phyloP scores from a whole-genome alignment of 306 rosid species.

The Medicago truncatula region DNA sequence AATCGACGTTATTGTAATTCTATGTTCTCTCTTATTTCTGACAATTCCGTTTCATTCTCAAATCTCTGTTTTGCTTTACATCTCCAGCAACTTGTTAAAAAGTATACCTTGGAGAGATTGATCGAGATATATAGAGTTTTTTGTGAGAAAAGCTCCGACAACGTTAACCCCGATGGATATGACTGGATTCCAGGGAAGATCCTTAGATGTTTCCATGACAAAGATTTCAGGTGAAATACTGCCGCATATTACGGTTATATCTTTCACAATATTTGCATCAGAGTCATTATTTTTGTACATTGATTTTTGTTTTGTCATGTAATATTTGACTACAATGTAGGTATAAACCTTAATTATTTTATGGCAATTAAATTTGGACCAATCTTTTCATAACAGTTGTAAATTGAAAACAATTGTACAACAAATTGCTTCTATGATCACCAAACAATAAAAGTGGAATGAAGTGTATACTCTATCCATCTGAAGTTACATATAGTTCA shows the following conservation, averaged over 20 bases:
- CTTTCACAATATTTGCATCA: conserved; percentile 33
- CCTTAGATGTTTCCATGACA: conserved; percentile 90
- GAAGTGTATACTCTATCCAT: background rate
- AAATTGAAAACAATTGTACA: background rate
- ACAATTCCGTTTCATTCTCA: conserved; percentile 34
- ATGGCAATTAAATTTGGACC: background rate
- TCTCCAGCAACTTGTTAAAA: conserved; percentile 85
- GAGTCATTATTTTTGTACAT: background rate
- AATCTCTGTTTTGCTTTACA: conserved; percentile 44
- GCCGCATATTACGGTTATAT: conserved; percentile 21
- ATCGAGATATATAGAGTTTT: conserved; percentile 77
- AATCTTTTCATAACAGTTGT: background rate
- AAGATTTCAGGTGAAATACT: conserved; percentile 84
- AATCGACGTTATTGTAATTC: conserved; percentile 32
- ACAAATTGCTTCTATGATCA: background rate
- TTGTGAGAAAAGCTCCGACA: conserved; percentile 64
- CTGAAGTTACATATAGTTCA: background rate
- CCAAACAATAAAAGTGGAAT: background rate
- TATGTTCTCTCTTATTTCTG: conserved; percentile 26
- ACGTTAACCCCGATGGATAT: conserved; percentile 55
- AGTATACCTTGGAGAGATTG: conserved; percentile 88
- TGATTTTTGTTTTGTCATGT: background rate
- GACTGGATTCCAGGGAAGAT: conserved; percentile 95
- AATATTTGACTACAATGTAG: background rate
- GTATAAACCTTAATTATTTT: background rate